Evolutionary conservation across 441 rosid genomes (phyloP).

Genomic region (Flueggea neowawraea): DNA sequence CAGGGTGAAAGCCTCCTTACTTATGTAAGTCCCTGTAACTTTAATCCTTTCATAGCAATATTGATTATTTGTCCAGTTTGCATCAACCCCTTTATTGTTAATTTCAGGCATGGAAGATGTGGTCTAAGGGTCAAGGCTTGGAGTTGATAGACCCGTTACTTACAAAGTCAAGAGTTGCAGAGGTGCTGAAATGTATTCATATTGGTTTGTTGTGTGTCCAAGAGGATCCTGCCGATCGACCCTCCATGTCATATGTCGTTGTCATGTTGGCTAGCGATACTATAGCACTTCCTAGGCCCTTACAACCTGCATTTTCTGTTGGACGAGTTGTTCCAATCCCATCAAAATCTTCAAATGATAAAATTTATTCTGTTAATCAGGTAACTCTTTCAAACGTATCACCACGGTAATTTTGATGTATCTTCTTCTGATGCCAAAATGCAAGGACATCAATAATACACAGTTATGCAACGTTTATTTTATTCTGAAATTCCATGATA

Average conservation of each 20-base stretch:
- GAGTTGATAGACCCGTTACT: conserved; percentile 4
- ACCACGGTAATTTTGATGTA: conserved; percentile 6
- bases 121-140: conserved; percentile 2
- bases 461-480: no score
- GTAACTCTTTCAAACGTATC: conserved; percentile 13
- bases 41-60: neutral
- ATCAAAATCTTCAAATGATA: neutral
- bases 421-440: no score
- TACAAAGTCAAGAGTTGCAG: conserved; percentile 19
- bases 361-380: conserved; percentile 12
- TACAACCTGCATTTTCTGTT: conserved; percentile 12
- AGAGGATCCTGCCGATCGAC: conserved; percentile 40
- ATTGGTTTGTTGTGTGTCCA: conserved; percentile 54
- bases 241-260: conserved; percentile 42
- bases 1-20: conserved; percentile 8
- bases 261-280: conserved; percentile 39
- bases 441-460: no score
- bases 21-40: conserved; percentile 3
- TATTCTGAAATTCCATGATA: no score
- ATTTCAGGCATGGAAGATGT: conserved; percentile 19
- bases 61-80: neutral
- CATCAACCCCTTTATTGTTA: neutral
- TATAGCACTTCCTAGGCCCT: conserved; percentile 20
- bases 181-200: conserved; percentile 50
- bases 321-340: neutral